These are phyloP conservation scores for Taphrina flavorubra DNA, from an alignment of 1,139 yeast species.

Conservation along the genomic window DNA sequence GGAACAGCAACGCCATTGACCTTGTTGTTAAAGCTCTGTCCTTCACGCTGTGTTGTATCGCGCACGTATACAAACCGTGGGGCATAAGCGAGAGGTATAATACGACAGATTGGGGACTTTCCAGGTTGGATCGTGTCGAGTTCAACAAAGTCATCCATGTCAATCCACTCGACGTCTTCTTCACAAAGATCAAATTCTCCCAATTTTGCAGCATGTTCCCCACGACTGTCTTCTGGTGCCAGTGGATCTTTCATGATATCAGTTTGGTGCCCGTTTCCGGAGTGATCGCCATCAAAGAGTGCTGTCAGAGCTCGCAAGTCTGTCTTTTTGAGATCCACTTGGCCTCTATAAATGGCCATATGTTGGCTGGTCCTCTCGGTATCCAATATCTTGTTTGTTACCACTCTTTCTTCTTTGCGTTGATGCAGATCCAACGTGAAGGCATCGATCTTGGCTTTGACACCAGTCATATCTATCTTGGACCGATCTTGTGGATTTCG, in stretches of 20 bases:
- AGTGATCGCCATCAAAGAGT: conserved; percentile 37
- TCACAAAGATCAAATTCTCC: conserved; percentile 54
- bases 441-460: conserved; percentile 70
- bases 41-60: conserved; percentile 57
- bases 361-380: conserved; percentile 62
- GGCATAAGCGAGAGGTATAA: conserved; percentile 70
- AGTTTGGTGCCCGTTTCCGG: conserved; percentile 6
- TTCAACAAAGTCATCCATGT: conserved; percentile 79
- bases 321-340: conserved; percentile 69
- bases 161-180: conserved; percentile 72
- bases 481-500: conserved; percentile 55
- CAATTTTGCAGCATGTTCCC: conserved; percentile 18
- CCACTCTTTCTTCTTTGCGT: conserved; percentile 69
- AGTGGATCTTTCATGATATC: conserved; percentile 33
- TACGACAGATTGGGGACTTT: conserved; percentile 48
- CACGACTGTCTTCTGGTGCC: conserved; percentile 32
- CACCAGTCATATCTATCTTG: conserved; percentile 65
- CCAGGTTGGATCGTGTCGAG: conserved; percentile 58
- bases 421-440: conserved; percentile 85
- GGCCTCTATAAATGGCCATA: conserved; percentile 77
- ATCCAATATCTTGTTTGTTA: conserved; percentile 63
- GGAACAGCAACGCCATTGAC: conserved; percentile 50
- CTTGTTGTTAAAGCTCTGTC: conserved; percentile 44
- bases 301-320: conserved; percentile 78
- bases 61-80: conserved; percentile 80